Evolutionary conservation across 768 basidiomycete species (phyloP), one percentile per base, ranked within the genome.

Genomic region (Lyophyllum atratum): DNA sequence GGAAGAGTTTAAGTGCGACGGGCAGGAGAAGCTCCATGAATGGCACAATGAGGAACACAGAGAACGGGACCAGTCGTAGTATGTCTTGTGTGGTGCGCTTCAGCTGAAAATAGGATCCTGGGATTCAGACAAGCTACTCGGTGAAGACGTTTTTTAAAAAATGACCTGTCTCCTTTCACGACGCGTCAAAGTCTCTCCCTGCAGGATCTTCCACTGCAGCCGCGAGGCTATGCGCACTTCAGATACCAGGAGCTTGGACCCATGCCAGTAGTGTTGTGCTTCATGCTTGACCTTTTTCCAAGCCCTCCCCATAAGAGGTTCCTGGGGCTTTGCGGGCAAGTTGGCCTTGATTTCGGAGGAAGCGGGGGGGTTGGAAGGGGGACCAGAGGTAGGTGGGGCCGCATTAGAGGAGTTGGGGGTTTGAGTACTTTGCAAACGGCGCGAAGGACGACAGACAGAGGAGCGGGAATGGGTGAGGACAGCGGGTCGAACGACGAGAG

Each of bases 21-120:
- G 97, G 97, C 2, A 99, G 84, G 4, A 99, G 80, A 17, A 99
- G 71, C 70, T 98, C 97, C 96, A 98, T 98, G 81, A 98, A 98
- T 1, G 97, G 97, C 2, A 99, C 93, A 65, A 97, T 80, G 60
- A 98, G 69, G 76, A 99, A 98, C 49, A 93, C 93, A 7, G 92
- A 85, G 73, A 99, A 99, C 1, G 97, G 97, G 22, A 98, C 87
- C 14, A 99, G 86, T 28, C 97, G 86, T 52, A 99, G 74, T 28
- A 98, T 69, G 73, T 99, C 97, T 72, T 89, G 87, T 0, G 95
- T 98, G 1, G 97, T 99, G 44, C 96, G 87, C 73, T 82, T 90
- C 65, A 98, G 76, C 95, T 98, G 58, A 33, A 62, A 26, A 19
- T 4, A 49, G 49, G 45, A 15, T 25, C 45, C 43, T 47, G 47